Conservation (phyloP, 2,329 filamentous ascomycete genomes). For the Triangularia verruculosa region DNA sequence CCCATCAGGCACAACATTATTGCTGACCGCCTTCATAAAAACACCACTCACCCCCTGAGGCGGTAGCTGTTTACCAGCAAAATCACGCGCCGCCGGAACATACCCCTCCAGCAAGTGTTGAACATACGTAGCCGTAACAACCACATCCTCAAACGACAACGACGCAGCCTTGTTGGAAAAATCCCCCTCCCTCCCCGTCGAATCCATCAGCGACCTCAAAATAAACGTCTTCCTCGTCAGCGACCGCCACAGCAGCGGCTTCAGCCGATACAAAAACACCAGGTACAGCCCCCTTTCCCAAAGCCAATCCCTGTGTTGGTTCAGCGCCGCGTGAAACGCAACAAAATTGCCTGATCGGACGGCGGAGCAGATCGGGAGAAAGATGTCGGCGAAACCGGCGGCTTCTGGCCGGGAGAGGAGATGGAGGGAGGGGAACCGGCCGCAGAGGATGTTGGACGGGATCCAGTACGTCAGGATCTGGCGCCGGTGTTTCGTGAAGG, state of each 20-base stretch:
- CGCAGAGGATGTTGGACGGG: constrained; percentile 77
- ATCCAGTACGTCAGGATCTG: constrained; percentile 82
- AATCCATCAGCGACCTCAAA: constrained; percentile 36
- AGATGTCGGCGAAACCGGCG: constrained; percentile 59
- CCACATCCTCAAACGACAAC: constrained; percentile 68
- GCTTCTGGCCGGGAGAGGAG: constrained; percentile 72
- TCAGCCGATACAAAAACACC: constrained; percentile 71
- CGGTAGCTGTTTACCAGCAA: constrained; percentile 30
- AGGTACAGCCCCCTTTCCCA: constrained; percentile 72
- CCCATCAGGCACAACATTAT: constrained; percentile 36
- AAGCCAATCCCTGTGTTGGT: constrained; percentile 65
- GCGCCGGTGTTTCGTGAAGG: constrained; percentile 69
- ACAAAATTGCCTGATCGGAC: constrained; percentile 73
- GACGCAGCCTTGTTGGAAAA: constrained; percentile 59
- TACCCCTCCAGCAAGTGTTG: constrained; percentile 63
- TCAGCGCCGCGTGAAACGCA: constrained; percentile 67
- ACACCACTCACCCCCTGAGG: constrained; percentile 47
- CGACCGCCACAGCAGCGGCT: constrained; percentile 80
- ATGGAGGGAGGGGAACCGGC: constrained; percentile 68
- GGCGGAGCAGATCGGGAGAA: constrained; percentile 68
- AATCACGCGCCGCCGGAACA: constrained; percentile 41
- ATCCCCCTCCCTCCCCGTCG: constrained; percentile 36
- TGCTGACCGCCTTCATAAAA: constrained; percentile 51
- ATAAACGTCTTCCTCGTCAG: constrained; percentile 76
- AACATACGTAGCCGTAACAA: constrained; percentile 60